Evolutionary conservation across 352 stramenopile genomes (phyloP).

Genomic region (Pythium rishiriense): DNA sequence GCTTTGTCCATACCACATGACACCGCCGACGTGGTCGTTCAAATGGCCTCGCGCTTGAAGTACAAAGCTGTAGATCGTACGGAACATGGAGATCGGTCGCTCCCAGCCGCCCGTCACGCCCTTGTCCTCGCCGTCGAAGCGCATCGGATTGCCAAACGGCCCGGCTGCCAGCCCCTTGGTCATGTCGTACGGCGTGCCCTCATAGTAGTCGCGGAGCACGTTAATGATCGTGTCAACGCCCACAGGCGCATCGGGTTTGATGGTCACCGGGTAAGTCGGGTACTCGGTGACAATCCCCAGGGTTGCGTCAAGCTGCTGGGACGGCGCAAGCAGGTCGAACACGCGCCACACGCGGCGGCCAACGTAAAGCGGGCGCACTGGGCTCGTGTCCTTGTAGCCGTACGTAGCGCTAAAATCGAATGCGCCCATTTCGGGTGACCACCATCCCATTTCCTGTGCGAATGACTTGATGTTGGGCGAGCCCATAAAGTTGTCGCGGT

Average conservation of each 20-base stretch:
- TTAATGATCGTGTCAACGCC: constrained; percentile 59
- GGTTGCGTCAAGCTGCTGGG: constrained; percentile 48
- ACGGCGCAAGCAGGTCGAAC: constrained; percentile 60
- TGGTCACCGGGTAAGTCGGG: constrained; percentile 70
- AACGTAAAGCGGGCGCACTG: constrained; percentile 42
- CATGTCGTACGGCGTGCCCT: constrained; percentile 81
- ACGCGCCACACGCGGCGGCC: constrained; percentile 80
- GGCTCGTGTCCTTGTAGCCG: constrained; percentile 36
- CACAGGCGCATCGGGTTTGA: constrained; percentile 55
- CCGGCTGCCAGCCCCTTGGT: constrained; percentile 69
- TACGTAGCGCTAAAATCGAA: constrained; percentile 55
- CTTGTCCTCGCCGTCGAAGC: constrained; percentile 57
- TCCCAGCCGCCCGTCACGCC: constrained; percentile 65
- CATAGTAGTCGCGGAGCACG: constrained; percentile 84
- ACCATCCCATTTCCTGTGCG: constrained; percentile 73
- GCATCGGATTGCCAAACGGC: constrained; percentile 86
- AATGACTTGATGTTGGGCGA: constrained; percentile 75
- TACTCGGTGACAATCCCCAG: constrained; percentile 40
- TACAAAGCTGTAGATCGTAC: constrained; percentile 79
- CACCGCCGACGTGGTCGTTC: constrained; percentile 36
- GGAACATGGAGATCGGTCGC: constrained; percentile 87
- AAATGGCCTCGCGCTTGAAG: constrained; percentile 37
- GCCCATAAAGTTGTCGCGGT: constrained; percentile 77
- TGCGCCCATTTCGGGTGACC: constrained; percentile 34
- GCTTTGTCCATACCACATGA: constrained; percentile 56